Evolutionary conservation across 2,329 filamentous ascomycete genomes (phyloP), one percentile per base, ranked within the genome.

Genomic region (Aphanoascus verrucosus): DNA sequence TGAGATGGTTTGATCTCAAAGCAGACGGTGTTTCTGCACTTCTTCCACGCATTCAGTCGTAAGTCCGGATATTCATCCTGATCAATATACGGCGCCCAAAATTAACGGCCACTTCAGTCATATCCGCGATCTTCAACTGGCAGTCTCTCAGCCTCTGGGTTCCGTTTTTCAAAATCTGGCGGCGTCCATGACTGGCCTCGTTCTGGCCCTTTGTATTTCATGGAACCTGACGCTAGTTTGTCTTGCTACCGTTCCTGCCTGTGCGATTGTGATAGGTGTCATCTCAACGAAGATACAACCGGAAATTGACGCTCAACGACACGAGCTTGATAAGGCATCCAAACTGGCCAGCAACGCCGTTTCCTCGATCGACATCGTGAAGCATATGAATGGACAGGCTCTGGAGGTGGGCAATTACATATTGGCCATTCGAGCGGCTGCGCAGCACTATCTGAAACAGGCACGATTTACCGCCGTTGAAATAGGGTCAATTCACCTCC

Each of bases 201-300:
- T 71, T 0, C 73, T 96, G 1, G 88, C 89, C 0, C 77, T 96
- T 31, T 84, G 81, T 64, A 85, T 80, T 61, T 93, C 87, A 0
- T 96, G 87, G 88, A 84, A 84, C 57, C 75, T 97, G 14, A 89
- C 90, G 0, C 72, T 95, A 0, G 82, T 94, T 2, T 83, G 91
- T 9, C 72, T 94, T 2, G 79, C 84, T 0, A 84, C 82, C 0
- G 74, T 89, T 0, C 88, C 91, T 0, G 57, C 91, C 1, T 82
- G 86, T 4, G 73, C 79, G 1, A 54, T 80, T 0, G 62, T 83
- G 1, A 74, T 93, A 1, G 74, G 72, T 1, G 68, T 82, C 8
- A 71, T 87, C 1, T 83, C 83, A 1, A 72, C 73, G 1, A 75
- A 73, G 37, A 74, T 93, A 35, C 79, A 84, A 34, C 71, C 77